phyloP scores from a whole-genome alignment of 805 yeast species.

The Saccharomycopsis oosterbeekiorum region DNA sequence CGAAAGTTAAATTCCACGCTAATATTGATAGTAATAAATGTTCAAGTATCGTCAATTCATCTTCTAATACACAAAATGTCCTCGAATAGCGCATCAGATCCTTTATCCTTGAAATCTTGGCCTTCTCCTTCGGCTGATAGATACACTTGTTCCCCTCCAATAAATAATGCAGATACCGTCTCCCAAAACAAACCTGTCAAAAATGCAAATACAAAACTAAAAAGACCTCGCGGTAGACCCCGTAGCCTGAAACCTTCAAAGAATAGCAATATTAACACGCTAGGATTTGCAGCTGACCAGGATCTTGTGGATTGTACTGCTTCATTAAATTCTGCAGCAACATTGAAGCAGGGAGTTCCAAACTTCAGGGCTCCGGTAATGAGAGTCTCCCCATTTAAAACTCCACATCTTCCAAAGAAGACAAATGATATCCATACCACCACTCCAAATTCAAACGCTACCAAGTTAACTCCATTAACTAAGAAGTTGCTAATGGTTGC shows the following conservation, averaged over 20 bases:
- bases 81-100: too few relatives aligned
- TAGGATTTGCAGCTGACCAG: background rate
- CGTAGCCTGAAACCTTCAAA: background rate
- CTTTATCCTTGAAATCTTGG: background rate
- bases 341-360: conserved; percentile 20
- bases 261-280: background rate
- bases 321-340: conserved; percentile 4
- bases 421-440: background rate
- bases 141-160: background rate
- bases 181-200: background rate
- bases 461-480: conserved; percentile 13
- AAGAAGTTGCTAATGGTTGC: conserved; percentile 12
- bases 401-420: background rate
- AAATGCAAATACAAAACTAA: background rate
- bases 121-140: background rate
- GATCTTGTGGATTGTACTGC: background rate
- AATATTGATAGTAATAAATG: too few relatives aligned
- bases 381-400: conserved; percentile 20
- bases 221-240: background rate
- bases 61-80: too few relatives aligned
- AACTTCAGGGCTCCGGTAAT: conserved; percentile 20
- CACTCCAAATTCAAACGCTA: background rate
- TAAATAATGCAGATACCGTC: background rate
- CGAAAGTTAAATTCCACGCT: too few relatives aligned
- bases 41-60: too few relatives aligned